Evolutionary conservation across 495 filamentous ascomycete species (phyloP).

Genomic region (Aspergillus sparsus): DNA sequence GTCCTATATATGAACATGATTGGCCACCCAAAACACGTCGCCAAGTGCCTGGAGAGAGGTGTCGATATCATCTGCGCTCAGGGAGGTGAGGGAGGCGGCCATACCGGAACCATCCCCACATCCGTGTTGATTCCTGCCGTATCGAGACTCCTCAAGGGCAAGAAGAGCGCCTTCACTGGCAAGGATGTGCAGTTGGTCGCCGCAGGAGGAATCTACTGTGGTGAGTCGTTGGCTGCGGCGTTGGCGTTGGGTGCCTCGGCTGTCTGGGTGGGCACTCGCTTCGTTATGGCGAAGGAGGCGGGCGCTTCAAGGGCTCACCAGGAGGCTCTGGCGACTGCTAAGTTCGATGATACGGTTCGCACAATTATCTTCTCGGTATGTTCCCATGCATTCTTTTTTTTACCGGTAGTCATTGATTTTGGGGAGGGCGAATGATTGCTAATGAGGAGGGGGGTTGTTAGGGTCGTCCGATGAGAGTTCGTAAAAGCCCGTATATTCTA

Average conservation of each 20-base stretch:
- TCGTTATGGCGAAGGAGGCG: slow-evolving; percentile 90
- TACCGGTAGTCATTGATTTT: no score
- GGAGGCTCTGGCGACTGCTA: slow-evolving; percentile 87
- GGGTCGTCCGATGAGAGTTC: slow-evolving; percentile 89
- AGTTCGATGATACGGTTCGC: slow-evolving; percentile 89
- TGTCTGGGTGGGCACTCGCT: slow-evolving; percentile 96
- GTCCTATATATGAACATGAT: slow-evolving; percentile 99
- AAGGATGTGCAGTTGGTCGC: slow-evolving; percentile 85
- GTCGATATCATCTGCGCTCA: slow-evolving; percentile 91
- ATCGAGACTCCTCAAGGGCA: slow-evolving; percentile 73
- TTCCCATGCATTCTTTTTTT: background rate
- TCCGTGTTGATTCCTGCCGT: slow-evolving; percentile 88
- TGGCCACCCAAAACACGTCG: slow-evolving; percentile 96
- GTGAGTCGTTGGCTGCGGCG: slow-evolving; percentile 81
- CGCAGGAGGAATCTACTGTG: slow-evolving; percentile 91
- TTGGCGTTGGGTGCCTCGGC: slow-evolving; percentile 89
- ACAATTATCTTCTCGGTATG: slow-evolving; percentile 93
- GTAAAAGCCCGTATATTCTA: slow-evolving; percentile 85
- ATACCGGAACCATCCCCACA: slow-evolving; percentile 87
- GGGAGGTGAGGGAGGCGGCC: slow-evolving; percentile 86
- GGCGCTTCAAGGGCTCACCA: slow-evolving; percentile 92
- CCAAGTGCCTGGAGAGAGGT: slow-evolving; percentile 88
- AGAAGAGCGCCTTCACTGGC: slow-evolving; percentile 84
- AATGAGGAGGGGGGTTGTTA: slow-evolving; percentile 25
- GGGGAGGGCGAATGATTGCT: no score